Percentiles rank a stretch among this genome's conserved stretches.
Evolutionary conservation across 495 filamentous ascomycete genomes (phyloP).

Genomic region (Usnea hakonensis): DNA sequence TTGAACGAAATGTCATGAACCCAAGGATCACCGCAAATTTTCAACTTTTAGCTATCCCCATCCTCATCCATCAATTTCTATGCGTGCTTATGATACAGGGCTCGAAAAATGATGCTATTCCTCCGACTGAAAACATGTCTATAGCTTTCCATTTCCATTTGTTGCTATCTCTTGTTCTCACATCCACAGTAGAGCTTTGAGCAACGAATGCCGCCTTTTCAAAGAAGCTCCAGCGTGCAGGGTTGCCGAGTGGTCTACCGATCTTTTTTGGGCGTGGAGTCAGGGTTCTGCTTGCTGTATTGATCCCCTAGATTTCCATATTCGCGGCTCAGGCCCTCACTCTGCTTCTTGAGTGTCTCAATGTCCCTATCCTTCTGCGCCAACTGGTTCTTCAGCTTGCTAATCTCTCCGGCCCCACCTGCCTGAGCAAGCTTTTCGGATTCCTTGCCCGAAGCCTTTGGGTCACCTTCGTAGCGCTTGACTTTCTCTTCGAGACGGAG

Average conservation of each 20-base stretch:
- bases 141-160: background rate
- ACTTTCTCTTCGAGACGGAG: conserved; percentile 90
- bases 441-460: conserved; percentile 64
- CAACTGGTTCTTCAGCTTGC: conserved; percentile 61
- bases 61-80: background rate
- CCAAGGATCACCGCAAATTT: background rate
- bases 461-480: conserved; percentile 75
- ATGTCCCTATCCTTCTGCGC: conserved; percentile 65
- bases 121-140: background rate
- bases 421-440: conserved; percentile 53
- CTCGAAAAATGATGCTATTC: background rate
- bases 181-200: background rate
- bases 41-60: background rate
- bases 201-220: background rate
- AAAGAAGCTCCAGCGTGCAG: background rate
- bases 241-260: conserved; percentile 39
- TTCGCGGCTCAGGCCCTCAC: conserved; percentile 64
- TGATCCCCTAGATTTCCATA: conserved; percentile 79
- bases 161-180: background rate
- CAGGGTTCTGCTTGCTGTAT: conserved; percentile 45
- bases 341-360: conserved; percentile 78
- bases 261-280: conserved; percentile 57
- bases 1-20: background rate
- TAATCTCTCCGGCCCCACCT: conserved; percentile 67
- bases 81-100: background rate